phyloP scores from a whole-genome alignment of 495 filamentous ascomycete genomes.

The Penicillium chermesinum region DNA sequence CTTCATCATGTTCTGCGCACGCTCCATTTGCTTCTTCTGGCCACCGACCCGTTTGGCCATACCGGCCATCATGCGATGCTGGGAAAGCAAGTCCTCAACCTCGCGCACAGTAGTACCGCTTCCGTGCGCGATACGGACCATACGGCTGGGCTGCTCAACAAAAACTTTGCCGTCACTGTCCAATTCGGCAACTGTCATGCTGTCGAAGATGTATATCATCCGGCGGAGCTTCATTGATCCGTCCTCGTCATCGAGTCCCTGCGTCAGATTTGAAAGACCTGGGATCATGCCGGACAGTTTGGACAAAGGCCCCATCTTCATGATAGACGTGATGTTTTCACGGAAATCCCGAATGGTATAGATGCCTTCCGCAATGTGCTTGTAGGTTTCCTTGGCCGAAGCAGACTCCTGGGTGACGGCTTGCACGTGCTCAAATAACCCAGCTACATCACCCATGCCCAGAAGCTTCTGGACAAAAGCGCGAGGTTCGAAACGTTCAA shows the following conservation, averaged over 20 bases:
- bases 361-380: constrained; percentile 93
- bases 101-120: constrained; percentile 89
- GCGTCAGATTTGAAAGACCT: constrained; percentile 85
- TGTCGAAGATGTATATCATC: constrained; percentile 99
- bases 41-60: constrained; percentile 99
- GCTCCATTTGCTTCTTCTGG: constrained; percentile 94
- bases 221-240: constrained; percentile 86
- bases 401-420: constrained; percentile 80
- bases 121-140: constrained; percentile 86
- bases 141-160: constrained; percentile 84
- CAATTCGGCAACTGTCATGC: constrained; percentile 92
- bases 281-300: constrained; percentile 99
- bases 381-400: constrained; percentile 91
- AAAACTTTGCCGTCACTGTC: constrained; percentile 94
- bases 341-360: constrained; percentile 94
- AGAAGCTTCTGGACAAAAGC: constrained; percentile 87
- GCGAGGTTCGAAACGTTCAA: constrained; percentile 87
- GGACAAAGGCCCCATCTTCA: constrained; percentile 98
- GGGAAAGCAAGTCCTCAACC: constrained; percentile 94
- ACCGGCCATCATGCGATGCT: constrained; percentile 97
- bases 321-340: constrained; percentile 94
- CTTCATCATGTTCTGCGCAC: constrained; percentile 82
- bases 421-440: constrained; percentile 94
- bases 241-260: constrained; percentile 94
- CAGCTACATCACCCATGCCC: constrained; percentile 96